Percentiles rank a stretch among this genome's conserved stretches.
Evolutionary conservation across 2,329 filamentous ascomycete species (phyloP).

Genomic region (Cadophora sp.): DNA sequence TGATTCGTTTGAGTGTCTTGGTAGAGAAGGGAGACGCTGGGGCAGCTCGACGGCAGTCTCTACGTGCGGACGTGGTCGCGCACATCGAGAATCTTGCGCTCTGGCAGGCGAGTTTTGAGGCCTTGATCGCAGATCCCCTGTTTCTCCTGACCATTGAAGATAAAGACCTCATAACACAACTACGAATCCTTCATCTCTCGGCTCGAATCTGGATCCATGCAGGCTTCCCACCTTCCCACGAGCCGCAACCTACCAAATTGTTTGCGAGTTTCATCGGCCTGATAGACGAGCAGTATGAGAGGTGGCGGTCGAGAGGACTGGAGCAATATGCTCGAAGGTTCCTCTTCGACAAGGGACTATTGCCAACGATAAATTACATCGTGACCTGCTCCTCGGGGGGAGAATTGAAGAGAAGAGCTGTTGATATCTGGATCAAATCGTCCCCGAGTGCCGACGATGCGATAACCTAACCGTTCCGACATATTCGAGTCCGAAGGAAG

Average conservation of each 20-base stretch:
- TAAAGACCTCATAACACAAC: conserved; percentile 15
- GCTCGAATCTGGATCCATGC: conserved; percentile 23
- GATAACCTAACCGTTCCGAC: no score
- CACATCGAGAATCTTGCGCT: background rate
- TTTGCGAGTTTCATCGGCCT: conserved; percentile 31
- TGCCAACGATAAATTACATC: conserved; percentile 53
- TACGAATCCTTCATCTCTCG: conserved; percentile 21
- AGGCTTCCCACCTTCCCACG: background rate
- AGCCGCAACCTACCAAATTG: background rate
- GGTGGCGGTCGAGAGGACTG: conserved; percentile 1
- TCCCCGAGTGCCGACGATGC: background rate
- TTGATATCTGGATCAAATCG: conserved; percentile 40
- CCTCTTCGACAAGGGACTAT: conserved; percentile 52
- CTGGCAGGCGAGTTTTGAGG: conserved; percentile 7
- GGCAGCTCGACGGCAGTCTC: background rate
- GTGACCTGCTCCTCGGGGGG: conserved; percentile 27
- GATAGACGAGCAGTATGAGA: conserved; percentile 34
- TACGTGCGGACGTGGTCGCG: background rate
- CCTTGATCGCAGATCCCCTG: background rate
- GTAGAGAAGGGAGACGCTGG: background rate
- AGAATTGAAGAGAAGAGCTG: conserved; percentile 5
- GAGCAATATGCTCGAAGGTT: conserved; percentile 41
- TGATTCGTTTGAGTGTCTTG: conserved; percentile 8
- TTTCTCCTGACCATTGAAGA: background rate
- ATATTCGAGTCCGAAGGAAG: background rate